Evolutionary conservation across 2,329 filamentous ascomycete genomes (phyloP).

Genomic region (Botryotinia convoluta): DNA sequence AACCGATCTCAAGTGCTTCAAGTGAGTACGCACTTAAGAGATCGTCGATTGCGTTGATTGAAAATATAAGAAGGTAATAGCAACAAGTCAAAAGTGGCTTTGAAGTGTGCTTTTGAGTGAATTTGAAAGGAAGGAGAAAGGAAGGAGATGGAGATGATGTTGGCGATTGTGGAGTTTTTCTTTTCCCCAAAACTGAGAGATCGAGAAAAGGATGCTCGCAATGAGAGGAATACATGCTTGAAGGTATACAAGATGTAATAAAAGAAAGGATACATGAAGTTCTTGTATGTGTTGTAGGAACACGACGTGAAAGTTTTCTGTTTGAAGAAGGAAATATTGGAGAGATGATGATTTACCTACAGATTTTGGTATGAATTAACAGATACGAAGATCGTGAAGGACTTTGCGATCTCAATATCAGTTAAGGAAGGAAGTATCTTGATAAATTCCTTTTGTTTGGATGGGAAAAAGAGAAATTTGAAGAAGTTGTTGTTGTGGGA

Average conservation of each 20-base stretch:
- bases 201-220: not conserved
- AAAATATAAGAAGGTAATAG: not conserved
- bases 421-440: not conserved
- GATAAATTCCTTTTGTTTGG: not conserved
- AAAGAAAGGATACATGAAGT: not conserved
- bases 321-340: not conserved
- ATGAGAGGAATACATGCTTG: not conserved
- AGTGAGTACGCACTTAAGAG: not conserved
- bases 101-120: not conserved
- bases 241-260: not conserved
- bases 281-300: not conserved
- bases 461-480: not conserved
- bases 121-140: not conserved
- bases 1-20: not conserved
- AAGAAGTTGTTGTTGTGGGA: not conserved
- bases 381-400: conserved; percentile 7
- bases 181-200: too few relatives aligned
- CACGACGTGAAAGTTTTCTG: not conserved
- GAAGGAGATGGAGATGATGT: not conserved
- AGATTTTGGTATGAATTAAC: not conserved
- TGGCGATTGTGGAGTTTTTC: too few relatives aligned
- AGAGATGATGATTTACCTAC: conserved; percentile 11
- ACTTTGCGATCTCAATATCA: conserved; percentile 7
- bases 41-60: not conserved
- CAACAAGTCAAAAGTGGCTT: not conserved